Base-by-base conservation (phyloP, 345 rosid genomes). In the Eucalyptus regnans region DNA sequence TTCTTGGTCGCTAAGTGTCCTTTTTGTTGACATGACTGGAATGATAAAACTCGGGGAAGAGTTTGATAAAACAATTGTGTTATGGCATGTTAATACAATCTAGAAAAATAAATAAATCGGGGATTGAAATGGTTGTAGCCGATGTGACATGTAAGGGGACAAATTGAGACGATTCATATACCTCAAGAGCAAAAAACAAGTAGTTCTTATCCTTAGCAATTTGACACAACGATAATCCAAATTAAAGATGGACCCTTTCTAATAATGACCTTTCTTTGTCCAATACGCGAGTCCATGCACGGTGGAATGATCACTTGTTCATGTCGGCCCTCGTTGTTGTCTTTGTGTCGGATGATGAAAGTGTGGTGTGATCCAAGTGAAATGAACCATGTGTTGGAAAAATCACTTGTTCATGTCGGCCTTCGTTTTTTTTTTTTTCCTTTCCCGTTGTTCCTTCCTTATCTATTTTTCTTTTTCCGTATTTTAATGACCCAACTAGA, bases 1-100 rank as follows among this genome's bases (percentile, higher is more conserved):
- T n/a, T 64, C 9, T 64, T n/a, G 8, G 3, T 64, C 9, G 8
- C 71, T 29, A 29, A 29, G 15, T 1, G 18, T 64, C 18, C 9
- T 29, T 64, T 64, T n/a, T 5, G 9, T 10, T n/a, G 37, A 64
- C 33, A 3, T 0, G 0, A 29, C 1, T 12, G 3, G 37, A 29
- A n/a, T 14, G 33, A 64, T 64, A n/a, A 27, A 62, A n/a, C 18
- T 7, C 9, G 12, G 2, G 2, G 33, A 64, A 64, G 71, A 13
- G 71, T 31, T n/a, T n/a, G 37, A 29, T n/a, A n/a, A 64, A 64
- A 64, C 71, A 14, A 12, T 29, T 7, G 5, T 64, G 18, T 13
- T 12, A 62, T 4, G 71, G 9, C 71, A 4, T 5, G 3, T 7
- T n/a, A 14, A 2, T 64, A 29, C 15, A 7, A 15, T 64, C 37